Evolutionary conservation across 176 grass and related monocot genomes (phyloP).

Genomic region (Raddia guianensis): DNA sequence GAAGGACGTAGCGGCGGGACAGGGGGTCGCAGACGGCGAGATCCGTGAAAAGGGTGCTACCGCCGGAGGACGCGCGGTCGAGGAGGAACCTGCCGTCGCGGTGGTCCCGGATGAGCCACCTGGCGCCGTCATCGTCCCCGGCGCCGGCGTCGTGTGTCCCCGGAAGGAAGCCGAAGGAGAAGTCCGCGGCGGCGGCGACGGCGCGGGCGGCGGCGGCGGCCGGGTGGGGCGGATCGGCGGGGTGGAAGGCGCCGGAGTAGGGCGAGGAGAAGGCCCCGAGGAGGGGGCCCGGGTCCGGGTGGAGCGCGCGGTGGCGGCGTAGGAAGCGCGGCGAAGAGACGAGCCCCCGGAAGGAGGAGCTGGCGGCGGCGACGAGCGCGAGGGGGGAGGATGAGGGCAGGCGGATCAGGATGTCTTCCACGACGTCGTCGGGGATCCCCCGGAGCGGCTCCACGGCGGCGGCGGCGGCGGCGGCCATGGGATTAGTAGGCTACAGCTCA

Average conservation of each 20-base stretch:
- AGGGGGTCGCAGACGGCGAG: slow-evolving; percentile 46
- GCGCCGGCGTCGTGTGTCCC: not conserved
- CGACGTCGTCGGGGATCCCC: slow-evolving; percentile 6
- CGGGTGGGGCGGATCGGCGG: slow-evolving; percentile 13
- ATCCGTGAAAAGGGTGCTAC: slow-evolving; percentile 41
- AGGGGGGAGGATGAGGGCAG: slow-evolving; percentile 37
- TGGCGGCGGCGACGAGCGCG: slow-evolving; percentile 31
- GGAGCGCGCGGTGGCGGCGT: slow-evolving; percentile 30
- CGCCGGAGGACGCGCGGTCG: slow-evolving; percentile 20
- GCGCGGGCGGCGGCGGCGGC: not conserved
- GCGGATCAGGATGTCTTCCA: slow-evolving; percentile 34
- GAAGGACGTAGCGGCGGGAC: slow-evolving; percentile 45
- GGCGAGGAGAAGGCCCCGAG: slow-evolving; percentile 35
- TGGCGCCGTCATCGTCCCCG: too few species aligned
- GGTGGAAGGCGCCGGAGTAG: slow-evolving; percentile 31
- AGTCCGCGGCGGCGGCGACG: slow-evolving; percentile 22
- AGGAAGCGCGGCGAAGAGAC: slow-evolving; percentile 43
- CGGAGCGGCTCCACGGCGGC: not conserved
- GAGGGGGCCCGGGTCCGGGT: not conserved
- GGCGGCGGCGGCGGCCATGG: not conserved
- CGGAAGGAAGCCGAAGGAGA: slow-evolving; percentile 51
- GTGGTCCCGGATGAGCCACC: slow-evolving; percentile 45
- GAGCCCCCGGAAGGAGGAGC: slow-evolving; percentile 5
- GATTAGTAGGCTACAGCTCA: not conserved
- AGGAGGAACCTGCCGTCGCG: slow-evolving; percentile 54